Percentiles rank a stretch among this genome's conserved stretches.
These are phyloP conservation scores for Parafenestella ontariensis DNA, from an alignment of 2,329 filamentous ascomycete species.

Conservation along the genomic window DNA sequence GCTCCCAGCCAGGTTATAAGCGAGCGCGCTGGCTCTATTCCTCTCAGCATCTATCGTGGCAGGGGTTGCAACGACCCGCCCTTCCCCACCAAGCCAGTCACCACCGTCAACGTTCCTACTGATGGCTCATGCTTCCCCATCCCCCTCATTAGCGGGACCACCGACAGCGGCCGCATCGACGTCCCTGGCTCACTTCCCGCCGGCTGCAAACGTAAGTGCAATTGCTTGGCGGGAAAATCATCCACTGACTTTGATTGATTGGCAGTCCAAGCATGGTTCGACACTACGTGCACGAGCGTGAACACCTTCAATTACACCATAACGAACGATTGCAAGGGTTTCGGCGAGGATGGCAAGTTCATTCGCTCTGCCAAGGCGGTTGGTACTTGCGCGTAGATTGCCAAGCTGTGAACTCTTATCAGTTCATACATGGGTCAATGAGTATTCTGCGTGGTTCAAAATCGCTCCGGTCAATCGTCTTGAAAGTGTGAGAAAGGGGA, in stretches of 20 bases:
- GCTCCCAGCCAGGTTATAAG: constrained; percentile 10
- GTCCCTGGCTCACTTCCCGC: constrained; percentile 7
- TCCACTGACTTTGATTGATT: too few species aligned
- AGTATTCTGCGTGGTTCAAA: not conserved
- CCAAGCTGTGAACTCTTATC: not conserved
- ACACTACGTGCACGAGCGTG: constrained; percentile 7
- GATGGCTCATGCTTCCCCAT: constrained; percentile 21
- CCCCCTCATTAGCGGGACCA: constrained; percentile 22
- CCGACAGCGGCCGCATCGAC: constrained; percentile 10
- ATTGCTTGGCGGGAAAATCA: not conserved
- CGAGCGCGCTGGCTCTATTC: constrained; percentile 16
- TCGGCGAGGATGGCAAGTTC: constrained; percentile 13
- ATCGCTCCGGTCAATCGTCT: not conserved
- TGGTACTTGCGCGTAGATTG: constrained; percentile 16
- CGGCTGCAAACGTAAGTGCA: constrained; percentile 19
- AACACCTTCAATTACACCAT: constrained; percentile 7
- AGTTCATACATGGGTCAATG: not conserved
- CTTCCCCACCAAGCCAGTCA: constrained; percentile 7
- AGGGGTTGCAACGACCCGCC: constrained; percentile 14
- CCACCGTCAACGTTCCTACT: constrained; percentile 18
- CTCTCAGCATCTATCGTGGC: constrained; percentile 18
- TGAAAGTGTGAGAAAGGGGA: not conserved
- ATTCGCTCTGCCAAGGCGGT: constrained; percentile 18
- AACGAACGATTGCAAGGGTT: constrained; percentile 12
- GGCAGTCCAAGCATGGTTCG: constrained; percentile 11